Conservation (phyloP, 177 flowering plant genomes). For the Vitis hybrid region DNA sequence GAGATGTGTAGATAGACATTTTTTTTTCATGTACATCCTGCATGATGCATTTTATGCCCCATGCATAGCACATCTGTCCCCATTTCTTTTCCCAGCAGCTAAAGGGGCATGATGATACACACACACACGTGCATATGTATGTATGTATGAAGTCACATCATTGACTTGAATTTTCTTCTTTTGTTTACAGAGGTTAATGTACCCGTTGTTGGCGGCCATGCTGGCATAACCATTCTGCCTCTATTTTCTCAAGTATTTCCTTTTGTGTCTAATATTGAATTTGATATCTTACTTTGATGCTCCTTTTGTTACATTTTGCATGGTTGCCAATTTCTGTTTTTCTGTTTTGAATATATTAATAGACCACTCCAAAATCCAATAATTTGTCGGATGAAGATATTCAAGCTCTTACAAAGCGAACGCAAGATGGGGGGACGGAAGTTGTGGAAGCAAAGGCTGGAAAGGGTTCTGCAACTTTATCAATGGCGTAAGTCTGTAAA, state of each 20-base stretch:
- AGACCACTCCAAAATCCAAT: constrained; percentile 78
- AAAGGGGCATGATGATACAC: too few species aligned
- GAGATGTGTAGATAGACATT: too few species aligned
- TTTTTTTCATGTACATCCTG: too few species aligned
- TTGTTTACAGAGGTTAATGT: constrained; percentile 70
- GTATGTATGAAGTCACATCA: too few species aligned
- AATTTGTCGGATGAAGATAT: constrained; percentile 67
- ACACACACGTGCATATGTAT: too few species aligned
- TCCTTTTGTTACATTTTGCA: background rate
- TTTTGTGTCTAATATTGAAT: background rate
- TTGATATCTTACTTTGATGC: background rate
- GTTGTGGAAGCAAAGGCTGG: constrained; percentile 99
- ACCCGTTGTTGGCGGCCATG: constrained; percentile 98
- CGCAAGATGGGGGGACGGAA: constrained; percentile 97
- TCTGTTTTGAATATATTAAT: constrained; percentile 1
- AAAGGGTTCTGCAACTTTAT: constrained; percentile 95
- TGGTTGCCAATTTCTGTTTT: background rate
- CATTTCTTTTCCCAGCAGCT: too few species aligned
- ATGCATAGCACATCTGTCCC: too few species aligned
- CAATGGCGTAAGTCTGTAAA: constrained; percentile 54
- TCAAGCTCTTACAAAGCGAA: constrained; percentile 78
- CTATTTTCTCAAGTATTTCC: constrained; percentile 74
- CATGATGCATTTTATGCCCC: too few species aligned
- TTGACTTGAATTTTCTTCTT: constrained; percentile 6
- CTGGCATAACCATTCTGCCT: constrained; percentile 94